Evolutionary conservation across 495 filamentous ascomycete species (phyloP).

Genomic region (Tuber magnatum): DNA sequence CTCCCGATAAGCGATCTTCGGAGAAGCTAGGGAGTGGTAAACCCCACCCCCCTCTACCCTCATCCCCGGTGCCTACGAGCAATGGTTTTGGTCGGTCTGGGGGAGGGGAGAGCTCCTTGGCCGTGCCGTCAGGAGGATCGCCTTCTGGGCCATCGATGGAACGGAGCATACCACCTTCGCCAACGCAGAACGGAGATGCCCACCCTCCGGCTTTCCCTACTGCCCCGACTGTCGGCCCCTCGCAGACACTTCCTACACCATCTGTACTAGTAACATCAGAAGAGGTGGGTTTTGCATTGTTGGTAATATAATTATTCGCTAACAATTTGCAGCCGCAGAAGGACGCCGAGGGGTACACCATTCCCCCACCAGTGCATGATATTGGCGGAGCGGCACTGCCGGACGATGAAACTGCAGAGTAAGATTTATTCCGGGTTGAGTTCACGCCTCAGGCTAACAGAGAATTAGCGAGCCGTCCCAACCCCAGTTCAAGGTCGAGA

Average conservation of each 20-base stretch:
- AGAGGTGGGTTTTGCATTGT: constrained; percentile 21
- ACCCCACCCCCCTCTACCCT: constrained; percentile 22
- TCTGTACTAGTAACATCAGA: constrained; percentile 35
- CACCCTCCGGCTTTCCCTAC: constrained; percentile 27
- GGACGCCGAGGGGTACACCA: constrained; percentile 50
- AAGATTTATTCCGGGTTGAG: constrained; percentile 52
- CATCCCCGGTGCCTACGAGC: constrained; percentile 15
- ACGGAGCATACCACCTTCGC: constrained; percentile 18
- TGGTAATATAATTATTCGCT: neutral
- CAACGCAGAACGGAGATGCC: constrained; percentile 30
- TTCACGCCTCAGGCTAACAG: constrained; percentile 14
- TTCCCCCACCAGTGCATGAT: constrained; percentile 39
- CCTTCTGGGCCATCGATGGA: constrained; percentile 27
- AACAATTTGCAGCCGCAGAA: constrained; percentile 44
- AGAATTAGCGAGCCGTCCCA: constrained; percentile 53
- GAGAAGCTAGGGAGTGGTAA: constrained; percentile 22
- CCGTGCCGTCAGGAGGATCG: constrained; percentile 13
- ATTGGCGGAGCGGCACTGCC: constrained; percentile 45
- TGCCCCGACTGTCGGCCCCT: constrained; percentile 10
- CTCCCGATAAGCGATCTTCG: constrained; percentile 36
- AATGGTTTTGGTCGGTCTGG: constrained; percentile 22
- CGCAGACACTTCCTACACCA: constrained; percentile 18
- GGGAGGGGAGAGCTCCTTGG: constrained; percentile 11
- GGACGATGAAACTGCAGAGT: constrained; percentile 62
- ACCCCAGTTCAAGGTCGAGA: constrained; percentile 77